phyloP scores from a whole-genome alignment of 1,139 yeast genomes.

The Diutina mesorugosa region DNA sequence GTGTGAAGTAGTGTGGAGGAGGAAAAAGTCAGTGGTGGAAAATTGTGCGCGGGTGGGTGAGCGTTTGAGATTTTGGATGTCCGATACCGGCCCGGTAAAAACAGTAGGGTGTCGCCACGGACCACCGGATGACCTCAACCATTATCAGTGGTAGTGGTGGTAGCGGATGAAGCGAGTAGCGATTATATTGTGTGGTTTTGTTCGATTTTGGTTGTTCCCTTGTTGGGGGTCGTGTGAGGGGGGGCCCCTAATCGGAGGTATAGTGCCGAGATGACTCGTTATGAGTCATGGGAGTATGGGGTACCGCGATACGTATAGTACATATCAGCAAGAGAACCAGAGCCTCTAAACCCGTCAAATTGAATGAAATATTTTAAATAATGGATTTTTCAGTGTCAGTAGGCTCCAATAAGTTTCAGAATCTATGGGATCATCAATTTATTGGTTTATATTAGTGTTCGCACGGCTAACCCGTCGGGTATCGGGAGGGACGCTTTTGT shows the following conservation, averaged over 20 bases:
- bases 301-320: neutral
- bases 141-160: neutral
- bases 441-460: no score
- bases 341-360: no score
- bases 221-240: no score
- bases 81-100: neutral
- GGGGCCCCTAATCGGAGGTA: neutral
- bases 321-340: no score
- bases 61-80: neutral
- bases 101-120: neutral
- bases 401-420: no score
- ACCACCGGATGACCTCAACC: neutral
- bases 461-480: no score
- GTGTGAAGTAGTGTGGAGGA: neutral
- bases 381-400: no score
- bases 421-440: no score
- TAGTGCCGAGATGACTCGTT: neutral
- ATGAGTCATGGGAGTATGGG: neutral
- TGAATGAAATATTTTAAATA: no score
- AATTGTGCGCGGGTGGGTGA: neutral
- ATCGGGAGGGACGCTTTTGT: no score
- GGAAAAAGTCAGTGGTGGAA: neutral
- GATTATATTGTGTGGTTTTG: neutral
- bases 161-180: neutral
- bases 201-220: no score